A percentile compares a stretch with the other conserved stretches of the same genome.
phyloP scores from a whole-genome alignment of 2,329 filamentous ascomycete genomes.

The Pseudogymnoascus verrucosus region DNA sequence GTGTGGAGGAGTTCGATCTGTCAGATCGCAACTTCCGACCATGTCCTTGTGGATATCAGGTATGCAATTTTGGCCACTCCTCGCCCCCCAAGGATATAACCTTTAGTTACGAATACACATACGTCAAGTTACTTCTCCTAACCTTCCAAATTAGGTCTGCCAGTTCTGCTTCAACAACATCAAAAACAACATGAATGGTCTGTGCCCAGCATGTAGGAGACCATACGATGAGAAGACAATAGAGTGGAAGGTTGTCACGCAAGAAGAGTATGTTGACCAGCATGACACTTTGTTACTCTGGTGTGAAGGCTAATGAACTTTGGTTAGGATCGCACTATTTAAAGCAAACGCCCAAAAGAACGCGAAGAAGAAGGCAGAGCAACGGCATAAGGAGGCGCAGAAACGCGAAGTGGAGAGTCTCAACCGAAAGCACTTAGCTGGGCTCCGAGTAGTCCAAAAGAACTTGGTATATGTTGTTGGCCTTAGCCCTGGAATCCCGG shows the following conservation, averaged over 20 bases:
- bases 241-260: slow-evolving; percentile 89
- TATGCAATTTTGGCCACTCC: slow-evolving; percentile 35
- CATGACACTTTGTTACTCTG: not conserved
- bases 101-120: not conserved
- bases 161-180: slow-evolving; percentile 99
- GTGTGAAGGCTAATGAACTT: slow-evolving; percentile 13
- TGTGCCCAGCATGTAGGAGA: slow-evolving; percentile 93
- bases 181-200: slow-evolving; percentile 92
- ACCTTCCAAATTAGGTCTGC: slow-evolving; percentile 60
- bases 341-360: slow-evolving; percentile 76
- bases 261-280: slow-evolving; percentile 69
- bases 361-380: slow-evolving; percentile 81
- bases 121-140: not conserved
- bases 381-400: slow-evolving; percentile 88
- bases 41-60: slow-evolving; percentile 97
- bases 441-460: slow-evolving; percentile 93
- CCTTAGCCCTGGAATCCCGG: slow-evolving; percentile 80
- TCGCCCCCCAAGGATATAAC: not conserved
- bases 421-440: slow-evolving; percentile 90
- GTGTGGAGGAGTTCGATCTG: slow-evolving; percentile 97
- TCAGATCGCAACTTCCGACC: slow-evolving; percentile 95
- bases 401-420: slow-evolving; percentile 94
- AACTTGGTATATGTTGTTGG: slow-evolving; percentile 98
- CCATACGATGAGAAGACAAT: slow-evolving; percentile 97
- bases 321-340: slow-evolving; percentile 60